Evolutionary conservation across 805 yeast species (phyloP).

Genomic region (Teunomyces gatunensis): DNA sequence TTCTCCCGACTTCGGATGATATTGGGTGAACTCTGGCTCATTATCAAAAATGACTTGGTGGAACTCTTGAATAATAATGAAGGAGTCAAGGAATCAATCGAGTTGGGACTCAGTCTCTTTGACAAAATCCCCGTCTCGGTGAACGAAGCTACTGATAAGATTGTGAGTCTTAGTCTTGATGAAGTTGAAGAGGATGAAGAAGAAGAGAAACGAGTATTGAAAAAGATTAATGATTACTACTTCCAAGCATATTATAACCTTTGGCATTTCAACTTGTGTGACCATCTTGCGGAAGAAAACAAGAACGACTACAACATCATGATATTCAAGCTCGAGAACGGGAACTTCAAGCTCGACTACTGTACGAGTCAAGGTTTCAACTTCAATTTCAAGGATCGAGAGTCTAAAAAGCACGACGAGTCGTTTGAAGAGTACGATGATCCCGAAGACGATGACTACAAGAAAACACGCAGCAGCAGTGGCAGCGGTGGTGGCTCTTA

Average conservation of each 20-base stretch:
- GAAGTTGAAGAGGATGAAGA: slow-evolving; percentile 14
- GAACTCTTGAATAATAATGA: slow-evolving; percentile 31
- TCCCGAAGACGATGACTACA: slow-evolving; percentile 4
- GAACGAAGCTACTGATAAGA: slow-evolving; percentile 36
- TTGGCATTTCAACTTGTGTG: slow-evolving; percentile 78
- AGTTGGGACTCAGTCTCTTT: slow-evolving; percentile 57
- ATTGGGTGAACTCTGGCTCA: slow-evolving; percentile 61
- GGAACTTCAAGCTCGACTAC: slow-evolving; percentile 49
- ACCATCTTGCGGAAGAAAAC: slow-evolving; percentile 26
- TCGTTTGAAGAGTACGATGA: slow-evolving; percentile 8
- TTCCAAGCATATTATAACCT: slow-evolving; percentile 65
- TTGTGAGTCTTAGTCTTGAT: slow-evolving; percentile 38
- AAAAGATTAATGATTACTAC: slow-evolving; percentile 57
- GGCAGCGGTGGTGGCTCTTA: not conserved
- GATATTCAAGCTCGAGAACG: slow-evolving; percentile 42
- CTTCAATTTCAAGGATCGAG: slow-evolving; percentile 44
- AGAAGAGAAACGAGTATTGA: slow-evolving; percentile 39
- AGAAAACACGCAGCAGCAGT: slow-evolving; percentile 1
- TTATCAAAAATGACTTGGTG: slow-evolving; percentile 53
- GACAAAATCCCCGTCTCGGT: slow-evolving; percentile 57
- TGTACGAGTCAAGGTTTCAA: slow-evolving; percentile 61
- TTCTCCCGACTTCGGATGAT: slow-evolving; percentile 61
- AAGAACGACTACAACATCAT: slow-evolving; percentile 38
- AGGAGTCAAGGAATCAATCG: slow-evolving; percentile 41
- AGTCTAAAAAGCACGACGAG: not conserved